Evolutionary conservation across 768 basidiomycete species (phyloP), one percentile per base, ranked within the genome.

Genomic region (Mycena filopes): DNA sequence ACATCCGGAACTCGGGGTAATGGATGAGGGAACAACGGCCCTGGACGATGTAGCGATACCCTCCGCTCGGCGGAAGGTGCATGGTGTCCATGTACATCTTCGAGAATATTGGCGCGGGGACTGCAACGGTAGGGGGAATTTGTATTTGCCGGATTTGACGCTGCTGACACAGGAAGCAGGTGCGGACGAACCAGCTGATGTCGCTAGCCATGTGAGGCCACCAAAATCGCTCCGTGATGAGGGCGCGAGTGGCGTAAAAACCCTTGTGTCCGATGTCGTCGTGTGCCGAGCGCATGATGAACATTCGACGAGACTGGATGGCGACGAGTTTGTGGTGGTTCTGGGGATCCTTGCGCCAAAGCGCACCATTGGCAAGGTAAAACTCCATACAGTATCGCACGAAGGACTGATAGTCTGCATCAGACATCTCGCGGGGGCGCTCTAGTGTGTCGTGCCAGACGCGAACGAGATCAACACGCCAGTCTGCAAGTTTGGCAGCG

Each of bases 261-360:
- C 77, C 73, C 26, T 73, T 69, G 60, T 75, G 75, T 1, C 76
- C 71, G 3, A 72, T 67, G 1, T 74, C 65, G n/a, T n/a, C n/a
- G n/a, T n/a, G n/a, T n/a, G n/a, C n/a, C n/a, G n/a, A n/a, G n/a
- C n/a, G n/a, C n/a, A 29, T 49, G 13, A 78, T 56, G 3, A 59
- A 42, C 23, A 75, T 50, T 1, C 69, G 65, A 12, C 68, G 45
- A 0, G 16, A 41, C 1, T 50, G 56, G 0, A 65, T 40, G 2
- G 79, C 45, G 0, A 76, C 60, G 0, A 76, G 56, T 31, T 78
- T 72, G 40, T 76, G 74, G 0, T 57, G 40, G 13, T 74, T 70
- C 11, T 49, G 29, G 0, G 57, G 26, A 12, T 76, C 66, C 20
- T 64, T 68, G 12, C 59, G 46, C 74, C 74, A 77, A 7, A 78